Percentiles rank a stretch among this genome's conserved stretches.
These are phyloP conservation scores for Ceriops tagal DNA, from an alignment of 345 rosid species.

Conservation along the genomic window DNA sequence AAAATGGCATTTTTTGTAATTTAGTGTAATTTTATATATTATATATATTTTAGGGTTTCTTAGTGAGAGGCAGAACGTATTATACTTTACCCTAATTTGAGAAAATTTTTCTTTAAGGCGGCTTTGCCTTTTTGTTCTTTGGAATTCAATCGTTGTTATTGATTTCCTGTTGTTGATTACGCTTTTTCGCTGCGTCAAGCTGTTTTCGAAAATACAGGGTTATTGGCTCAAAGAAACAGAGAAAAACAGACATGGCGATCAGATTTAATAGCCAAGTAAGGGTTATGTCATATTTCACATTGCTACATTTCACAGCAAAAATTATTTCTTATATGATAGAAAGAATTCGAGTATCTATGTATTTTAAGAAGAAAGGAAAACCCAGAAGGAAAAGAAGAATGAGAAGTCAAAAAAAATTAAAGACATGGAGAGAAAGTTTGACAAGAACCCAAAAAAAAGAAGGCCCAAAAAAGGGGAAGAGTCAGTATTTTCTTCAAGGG, in stretches of 20 bases:
- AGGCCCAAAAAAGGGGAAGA: neutral
- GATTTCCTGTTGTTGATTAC: too few species aligned
- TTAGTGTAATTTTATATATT: too few species aligned
- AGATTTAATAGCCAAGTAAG: neutral
- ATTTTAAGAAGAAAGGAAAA: conserved; percentile 33
- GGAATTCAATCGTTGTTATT: too few species aligned
- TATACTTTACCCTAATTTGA: too few species aligned
- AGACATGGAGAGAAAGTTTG: neutral
- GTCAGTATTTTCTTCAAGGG: conserved; percentile 22
- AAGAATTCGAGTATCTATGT: conserved; percentile 36
- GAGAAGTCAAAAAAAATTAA: conserved; percentile 1
- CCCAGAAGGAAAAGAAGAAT: neutral
- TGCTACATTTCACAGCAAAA: conserved; percentile 21
- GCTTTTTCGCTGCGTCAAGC: too few species aligned
- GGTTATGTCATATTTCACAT: conserved; percentile 17
- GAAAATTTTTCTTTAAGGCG: too few species aligned
- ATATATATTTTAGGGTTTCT: too few species aligned
- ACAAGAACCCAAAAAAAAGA: neutral
- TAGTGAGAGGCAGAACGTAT: too few species aligned
- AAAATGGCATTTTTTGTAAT: too few species aligned
- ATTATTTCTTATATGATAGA: conserved; percentile 20
- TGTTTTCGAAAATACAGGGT: too few species aligned
- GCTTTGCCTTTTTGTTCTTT: too few species aligned
- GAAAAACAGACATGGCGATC: neutral
- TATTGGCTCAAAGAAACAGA: neutral